These are phyloP conservation scores for Podospora fimiseda DNA, from an alignment of 495 filamentous ascomycete genomes.

Conservation along the genomic window DNA sequence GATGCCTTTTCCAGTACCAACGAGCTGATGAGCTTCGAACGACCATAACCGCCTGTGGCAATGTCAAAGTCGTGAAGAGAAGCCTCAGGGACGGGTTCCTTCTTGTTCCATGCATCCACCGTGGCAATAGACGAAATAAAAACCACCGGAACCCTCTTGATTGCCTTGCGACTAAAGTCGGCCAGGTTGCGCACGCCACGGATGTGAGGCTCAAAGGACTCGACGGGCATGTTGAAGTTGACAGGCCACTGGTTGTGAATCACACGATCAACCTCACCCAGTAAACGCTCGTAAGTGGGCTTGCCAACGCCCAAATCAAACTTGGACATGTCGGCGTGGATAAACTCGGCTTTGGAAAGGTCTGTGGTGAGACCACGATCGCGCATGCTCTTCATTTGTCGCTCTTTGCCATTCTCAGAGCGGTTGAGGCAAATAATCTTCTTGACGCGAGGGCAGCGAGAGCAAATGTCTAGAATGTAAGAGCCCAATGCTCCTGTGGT, in stretches of 20 bases:
- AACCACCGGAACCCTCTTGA: constrained; percentile 39
- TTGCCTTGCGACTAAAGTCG: constrained; percentile 43
- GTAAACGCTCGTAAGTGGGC: constrained; percentile 33
- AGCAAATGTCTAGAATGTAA: constrained; percentile 46
- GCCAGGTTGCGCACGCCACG: constrained; percentile 46
- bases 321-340: constrained; percentile 42
- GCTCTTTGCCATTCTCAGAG: constrained; percentile 28
- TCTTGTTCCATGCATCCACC: constrained; percentile 29
- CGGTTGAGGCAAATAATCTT: constrained; percentile 55
- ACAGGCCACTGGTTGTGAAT: constrained; percentile 62
- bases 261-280: constrained; percentile 38
- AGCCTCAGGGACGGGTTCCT: constrained; percentile 39
- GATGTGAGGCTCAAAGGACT: constrained; percentile 51
- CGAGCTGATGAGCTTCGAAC: constrained; percentile 50
- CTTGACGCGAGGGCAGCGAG: constrained; percentile 30
- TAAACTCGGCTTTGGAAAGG: constrained; percentile 43
- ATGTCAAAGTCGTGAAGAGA: constrained; percentile 36
- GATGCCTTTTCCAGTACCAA: constrained; percentile 42
- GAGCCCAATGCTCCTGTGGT: constrained; percentile 55
- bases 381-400: constrained; percentile 24
- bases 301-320: constrained; percentile 39
- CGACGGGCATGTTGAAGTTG: constrained; percentile 53
- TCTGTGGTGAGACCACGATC: constrained; percentile 32
- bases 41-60: constrained; percentile 46
- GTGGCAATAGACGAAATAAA: constrained; percentile 52